These are phyloP conservation scores for Taphrina communis DNA, from an alignment of 1,139 yeast genomes.

Conservation along the genomic window DNA sequence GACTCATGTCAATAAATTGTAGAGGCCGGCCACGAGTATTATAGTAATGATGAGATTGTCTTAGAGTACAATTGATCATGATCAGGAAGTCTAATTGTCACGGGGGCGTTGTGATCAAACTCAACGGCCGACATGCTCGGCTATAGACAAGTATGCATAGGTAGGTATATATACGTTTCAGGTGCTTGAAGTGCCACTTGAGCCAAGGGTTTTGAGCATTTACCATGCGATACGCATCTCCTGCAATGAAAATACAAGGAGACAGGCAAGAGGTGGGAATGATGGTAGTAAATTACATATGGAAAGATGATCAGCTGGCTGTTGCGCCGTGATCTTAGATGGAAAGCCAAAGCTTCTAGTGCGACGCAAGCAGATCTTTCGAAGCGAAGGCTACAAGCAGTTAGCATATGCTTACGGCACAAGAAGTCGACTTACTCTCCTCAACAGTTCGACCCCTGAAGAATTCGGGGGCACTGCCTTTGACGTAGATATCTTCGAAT, in stretches of 20 bases:
- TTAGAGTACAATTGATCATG: too few relatives aligned
- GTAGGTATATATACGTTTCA: too few relatives aligned
- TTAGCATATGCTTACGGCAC: not conserved
- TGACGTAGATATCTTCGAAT: constrained; percentile 95
- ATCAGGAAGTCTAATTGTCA: too few relatives aligned
- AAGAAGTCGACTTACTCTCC: constrained; percentile 55
- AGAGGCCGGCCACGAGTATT: too few relatives aligned
- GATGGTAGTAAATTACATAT: constrained; percentile 3
- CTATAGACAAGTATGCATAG: too few relatives aligned
- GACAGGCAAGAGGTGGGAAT: not conserved
- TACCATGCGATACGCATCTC: too few relatives aligned
- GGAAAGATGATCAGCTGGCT: not conserved
- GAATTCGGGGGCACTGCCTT: constrained; percentile 88
- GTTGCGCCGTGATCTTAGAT: not conserved
- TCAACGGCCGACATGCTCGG: too few relatives aligned
- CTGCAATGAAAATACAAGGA: not conserved
- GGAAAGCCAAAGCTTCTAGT: not conserved
- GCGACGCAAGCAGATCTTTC: constrained; percentile 25
- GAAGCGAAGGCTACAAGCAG: constrained; percentile 15
- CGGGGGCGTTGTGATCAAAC: too few relatives aligned
- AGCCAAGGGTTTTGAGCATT: too few relatives aligned
- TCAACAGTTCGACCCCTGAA: constrained; percentile 97
- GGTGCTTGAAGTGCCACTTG: too few relatives aligned
- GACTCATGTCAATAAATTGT: too few relatives aligned
- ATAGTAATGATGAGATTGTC: too few relatives aligned